Evolutionary conservation across 2,329 filamentous ascomycete species (phyloP).

Genomic region (Arthrobotrys sinensis): DNA sequence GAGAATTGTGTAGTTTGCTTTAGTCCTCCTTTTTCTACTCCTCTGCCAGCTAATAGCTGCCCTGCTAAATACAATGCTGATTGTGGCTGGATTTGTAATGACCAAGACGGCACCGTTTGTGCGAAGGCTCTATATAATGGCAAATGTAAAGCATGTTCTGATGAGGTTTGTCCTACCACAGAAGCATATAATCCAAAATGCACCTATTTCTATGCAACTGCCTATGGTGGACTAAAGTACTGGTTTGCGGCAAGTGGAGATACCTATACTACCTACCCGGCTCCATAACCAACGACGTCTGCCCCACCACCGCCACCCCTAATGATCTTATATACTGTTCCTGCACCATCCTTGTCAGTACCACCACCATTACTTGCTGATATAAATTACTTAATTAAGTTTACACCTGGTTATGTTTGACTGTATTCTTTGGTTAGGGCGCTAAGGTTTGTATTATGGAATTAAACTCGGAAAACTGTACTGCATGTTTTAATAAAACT

Average conservation of each 20-base stretch:
- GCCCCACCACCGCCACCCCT: not conserved
- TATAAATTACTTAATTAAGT: slow-evolving; percentile 16
- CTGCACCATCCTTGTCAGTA: not conserved
- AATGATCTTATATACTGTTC: not conserved
- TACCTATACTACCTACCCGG: not conserved
- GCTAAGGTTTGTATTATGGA: slow-evolving; percentile 4
- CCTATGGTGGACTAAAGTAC: not conserved
- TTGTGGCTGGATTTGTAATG: not conserved
- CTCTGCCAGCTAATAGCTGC: slow-evolving; percentile 3
- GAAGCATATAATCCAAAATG: not conserved
- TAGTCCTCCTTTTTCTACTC: not conserved
- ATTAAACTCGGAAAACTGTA: slow-evolving; percentile 15
- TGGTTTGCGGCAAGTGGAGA: not conserved
- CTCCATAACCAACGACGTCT: slow-evolving; percentile 2
- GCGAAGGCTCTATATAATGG: not conserved
- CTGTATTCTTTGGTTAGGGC: not conserved
- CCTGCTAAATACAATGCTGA: slow-evolving; percentile 3
- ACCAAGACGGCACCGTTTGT: not conserved
- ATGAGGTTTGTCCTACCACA: not conserved
- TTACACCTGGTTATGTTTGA: slow-evolving; percentile 20
- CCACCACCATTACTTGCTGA: not conserved
- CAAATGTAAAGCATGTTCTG: slow-evolving; percentile 8
- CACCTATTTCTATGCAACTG: not conserved
- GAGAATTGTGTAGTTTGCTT: not conserved
- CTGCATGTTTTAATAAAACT: slow-evolving; percentile 16